phyloP scores from a whole-genome alignment of 371 early-diverging fungal species.

The Quaeritorhiza haematococci region DNA sequence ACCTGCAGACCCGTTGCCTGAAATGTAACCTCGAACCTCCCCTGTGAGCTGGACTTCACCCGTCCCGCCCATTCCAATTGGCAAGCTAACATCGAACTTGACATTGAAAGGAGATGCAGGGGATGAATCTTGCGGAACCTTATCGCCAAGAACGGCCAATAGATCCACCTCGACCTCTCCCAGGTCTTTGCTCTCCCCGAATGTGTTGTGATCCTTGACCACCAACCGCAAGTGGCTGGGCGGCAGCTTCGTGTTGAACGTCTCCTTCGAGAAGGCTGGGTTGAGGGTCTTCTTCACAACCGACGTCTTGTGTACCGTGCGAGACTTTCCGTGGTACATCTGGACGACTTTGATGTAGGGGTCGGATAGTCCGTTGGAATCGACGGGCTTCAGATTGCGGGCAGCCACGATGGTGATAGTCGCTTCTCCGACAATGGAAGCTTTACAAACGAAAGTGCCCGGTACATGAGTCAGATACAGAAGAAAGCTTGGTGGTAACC shows the following conservation, averaged over 20 bases:
- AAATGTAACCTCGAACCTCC: too few species aligned
- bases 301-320: conserved; percentile 31
- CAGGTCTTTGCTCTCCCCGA: conserved; percentile 1
- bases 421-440: conserved; percentile 14
- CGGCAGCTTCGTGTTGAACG: conserved; percentile 14
- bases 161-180: conserved; percentile 5
- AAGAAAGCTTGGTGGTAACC: too few species aligned
- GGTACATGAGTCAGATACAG: too few species aligned
- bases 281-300: conserved; percentile 35
- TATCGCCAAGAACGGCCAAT: neutral
- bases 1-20: too few species aligned
- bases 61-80: too few species aligned
- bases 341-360: conserved; percentile 10
- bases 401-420: conserved; percentile 28
- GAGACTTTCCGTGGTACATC: conserved; percentile 24
- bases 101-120: too few species aligned
- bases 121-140: too few species aligned
- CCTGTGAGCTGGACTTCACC: too few species aligned
- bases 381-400: conserved; percentile 32
- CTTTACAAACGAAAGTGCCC: too few species aligned
- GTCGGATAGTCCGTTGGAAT: conserved; percentile 21
- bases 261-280: conserved; percentile 31
- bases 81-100: too few species aligned
- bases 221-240: conserved; percentile 18
- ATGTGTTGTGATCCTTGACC: conserved; percentile 32